Evolutionary conservation across 192 early-diverging fungal genomes (phyloP).

Genomic region (Coemansia sp.): DNA sequence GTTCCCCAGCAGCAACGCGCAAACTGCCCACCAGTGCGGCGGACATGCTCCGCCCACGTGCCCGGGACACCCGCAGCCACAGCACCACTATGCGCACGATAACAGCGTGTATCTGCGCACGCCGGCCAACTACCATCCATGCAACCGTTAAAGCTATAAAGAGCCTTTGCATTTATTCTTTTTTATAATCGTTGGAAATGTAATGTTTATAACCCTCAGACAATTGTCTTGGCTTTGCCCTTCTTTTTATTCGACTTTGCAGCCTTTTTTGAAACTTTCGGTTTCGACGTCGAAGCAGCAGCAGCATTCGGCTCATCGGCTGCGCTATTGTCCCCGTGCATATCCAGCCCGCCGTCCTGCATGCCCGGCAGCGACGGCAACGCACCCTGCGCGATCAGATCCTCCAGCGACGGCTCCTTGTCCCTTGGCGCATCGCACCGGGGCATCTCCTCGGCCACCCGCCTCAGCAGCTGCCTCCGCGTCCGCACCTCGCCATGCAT

Average conservation of each 20-base stretch:
- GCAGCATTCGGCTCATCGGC: background rate
- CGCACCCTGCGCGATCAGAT: conserved; percentile 43
- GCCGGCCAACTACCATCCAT: conserved; percentile 27
- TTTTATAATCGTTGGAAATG: background rate
- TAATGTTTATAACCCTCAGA: too few relatives aligned
- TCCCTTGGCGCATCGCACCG: conserved; percentile 26
- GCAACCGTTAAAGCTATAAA: conserved; percentile 27
- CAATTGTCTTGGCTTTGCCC: conserved; percentile 35
- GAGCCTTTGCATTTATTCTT: too few relatives aligned
- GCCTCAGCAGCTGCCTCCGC: conserved; percentile 48
- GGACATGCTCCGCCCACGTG: background rate
- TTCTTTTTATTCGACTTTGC: conserved; percentile 45
- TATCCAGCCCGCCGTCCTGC: too few relatives aligned
- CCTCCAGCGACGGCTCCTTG: conserved; percentile 43
- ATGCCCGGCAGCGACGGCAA: conserved; percentile 40
- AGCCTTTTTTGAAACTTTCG: conserved; percentile 27
- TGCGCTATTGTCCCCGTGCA: too few relatives aligned
- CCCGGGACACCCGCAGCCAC: background rate
- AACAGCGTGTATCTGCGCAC: conserved; percentile 31
- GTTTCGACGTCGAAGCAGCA: background rate
- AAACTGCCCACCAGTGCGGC: background rate
- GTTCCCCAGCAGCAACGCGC: conserved; percentile 2
- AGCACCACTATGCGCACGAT: conserved; percentile 7
- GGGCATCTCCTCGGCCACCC: conserved; percentile 27
- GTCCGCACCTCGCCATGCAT: conserved; percentile 50